Conservation (phyloP, 495 filamentous ascomycete genomes). For the Sordaria brevicollis region DNA sequence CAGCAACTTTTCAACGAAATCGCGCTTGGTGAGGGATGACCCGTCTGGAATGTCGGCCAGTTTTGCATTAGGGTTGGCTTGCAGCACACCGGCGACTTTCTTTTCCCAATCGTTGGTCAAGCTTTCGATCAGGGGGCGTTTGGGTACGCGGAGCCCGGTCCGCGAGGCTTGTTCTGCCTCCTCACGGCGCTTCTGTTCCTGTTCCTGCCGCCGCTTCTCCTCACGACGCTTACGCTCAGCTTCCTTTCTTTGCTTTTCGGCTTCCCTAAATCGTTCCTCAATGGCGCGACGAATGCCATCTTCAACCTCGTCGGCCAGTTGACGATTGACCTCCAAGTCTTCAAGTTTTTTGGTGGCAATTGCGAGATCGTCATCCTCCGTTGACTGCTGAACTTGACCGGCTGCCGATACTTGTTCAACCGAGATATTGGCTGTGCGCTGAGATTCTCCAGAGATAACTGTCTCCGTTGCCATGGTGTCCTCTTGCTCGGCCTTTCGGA, state of each 20-base stretch:
- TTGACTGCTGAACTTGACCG: not conserved
- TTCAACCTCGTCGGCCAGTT: constrained; percentile 9
- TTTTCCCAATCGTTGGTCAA: constrained; percentile 21
- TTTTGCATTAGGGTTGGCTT: constrained; percentile 7
- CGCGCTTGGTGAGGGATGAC: constrained; percentile 44
- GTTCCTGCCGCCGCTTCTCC: constrained; percentile 9
- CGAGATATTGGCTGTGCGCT: not conserved
- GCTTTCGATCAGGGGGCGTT: constrained; percentile 16
- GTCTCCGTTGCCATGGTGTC: not conserved
- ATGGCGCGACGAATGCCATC: not conserved
- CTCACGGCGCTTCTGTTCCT: not conserved
- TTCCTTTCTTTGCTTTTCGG: not conserved
- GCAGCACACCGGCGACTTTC: constrained; percentile 7
- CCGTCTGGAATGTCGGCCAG: constrained; percentile 41
- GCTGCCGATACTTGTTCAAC: not conserved
- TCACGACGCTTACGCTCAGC: constrained; percentile 11
- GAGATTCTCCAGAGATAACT: not conserved
- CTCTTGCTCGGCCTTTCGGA: not conserved
- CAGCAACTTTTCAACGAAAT: constrained; percentile 50
- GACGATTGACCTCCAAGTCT: constrained; percentile 10
- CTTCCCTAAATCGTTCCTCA: constrained; percentile 1
- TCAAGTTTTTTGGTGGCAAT: constrained; percentile 7
- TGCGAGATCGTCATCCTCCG: not conserved
- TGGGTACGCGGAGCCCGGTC: constrained; percentile 9
- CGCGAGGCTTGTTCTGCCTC: constrained; percentile 1